Conservation (phyloP, 768 basidiomycete genomes). For the Terana coerulea region DNA sequence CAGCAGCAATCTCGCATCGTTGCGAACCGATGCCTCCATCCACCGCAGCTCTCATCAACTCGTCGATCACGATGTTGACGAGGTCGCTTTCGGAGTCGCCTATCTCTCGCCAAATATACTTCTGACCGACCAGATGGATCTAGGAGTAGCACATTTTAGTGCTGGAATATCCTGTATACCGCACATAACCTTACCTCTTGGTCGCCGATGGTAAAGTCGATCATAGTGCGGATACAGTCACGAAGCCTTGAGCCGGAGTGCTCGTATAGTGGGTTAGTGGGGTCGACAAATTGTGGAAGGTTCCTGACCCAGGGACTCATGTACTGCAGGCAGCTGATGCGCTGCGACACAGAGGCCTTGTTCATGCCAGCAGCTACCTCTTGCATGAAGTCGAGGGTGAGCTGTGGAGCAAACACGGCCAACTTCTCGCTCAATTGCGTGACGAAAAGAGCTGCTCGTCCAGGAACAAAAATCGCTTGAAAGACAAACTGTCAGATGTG, state of each 20-base stretch:
- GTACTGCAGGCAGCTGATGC: slow-evolving; percentile 74
- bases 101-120: slow-evolving; percentile 74
- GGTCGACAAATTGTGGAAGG: slow-evolving; percentile 64
- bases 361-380: slow-evolving; percentile 72
- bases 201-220: slow-evolving; percentile 70
- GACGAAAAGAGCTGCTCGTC: slow-evolving; percentile 60
- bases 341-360: slow-evolving; percentile 44
- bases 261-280: slow-evolving; percentile 64
- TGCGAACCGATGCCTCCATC: slow-evolving; percentile 77
- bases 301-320: slow-evolving; percentile 90
- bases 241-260: slow-evolving; percentile 71
- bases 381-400: slow-evolving; percentile 86
- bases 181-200: slow-evolving; percentile 48
- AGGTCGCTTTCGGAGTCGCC: slow-evolving; percentile 63
- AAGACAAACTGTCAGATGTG: neutral
- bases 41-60: slow-evolving; percentile 76
- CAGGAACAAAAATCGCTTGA: slow-evolving; percentile 67
- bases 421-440: slow-evolving; percentile 66
- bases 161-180: neutral
- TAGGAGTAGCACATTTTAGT: slow-evolving; percentile 27
- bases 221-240: slow-evolving; percentile 75
- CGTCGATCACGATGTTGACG: slow-evolving; percentile 73
- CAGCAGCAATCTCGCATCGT: slow-evolving; percentile 71
- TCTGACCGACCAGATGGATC: slow-evolving; percentile 65
- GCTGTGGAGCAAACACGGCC: slow-evolving; percentile 68